Conservation (phyloP, 139 green algal species). For the Axilococcus clingmanii region DNA sequence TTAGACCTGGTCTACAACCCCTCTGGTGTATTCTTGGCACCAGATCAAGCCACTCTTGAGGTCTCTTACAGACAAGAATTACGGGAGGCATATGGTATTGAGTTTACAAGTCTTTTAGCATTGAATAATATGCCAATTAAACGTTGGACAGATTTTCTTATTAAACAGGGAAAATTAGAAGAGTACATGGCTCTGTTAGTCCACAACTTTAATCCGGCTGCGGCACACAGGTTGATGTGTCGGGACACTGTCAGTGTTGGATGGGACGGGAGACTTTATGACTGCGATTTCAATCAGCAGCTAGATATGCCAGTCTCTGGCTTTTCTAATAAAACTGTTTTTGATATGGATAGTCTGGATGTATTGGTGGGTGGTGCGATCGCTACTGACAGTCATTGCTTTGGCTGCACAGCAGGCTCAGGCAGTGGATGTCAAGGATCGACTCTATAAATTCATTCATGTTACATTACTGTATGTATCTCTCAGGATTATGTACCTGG, state of each 20-base stretch:
- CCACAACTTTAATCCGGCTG: constrained; percentile 73
- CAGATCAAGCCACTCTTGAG: constrained; percentile 35
- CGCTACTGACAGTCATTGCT: constrained; percentile 84
- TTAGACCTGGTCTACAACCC: constrained; percentile 98
- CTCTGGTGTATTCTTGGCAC: constrained; percentile 59
- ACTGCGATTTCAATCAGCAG: constrained; percentile 99
- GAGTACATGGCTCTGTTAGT: constrained; percentile 88
- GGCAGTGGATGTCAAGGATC: constrained; percentile 73
- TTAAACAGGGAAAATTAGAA: constrained; percentile 40
- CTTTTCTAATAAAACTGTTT: constrained; percentile 49
- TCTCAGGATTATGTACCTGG: constrained; percentile 17
- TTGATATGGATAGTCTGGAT: constrained; percentile 62
- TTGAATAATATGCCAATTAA: constrained; percentile 99
- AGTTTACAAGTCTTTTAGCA: constrained; percentile 77
- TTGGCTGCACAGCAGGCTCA: constrained; percentile 86
- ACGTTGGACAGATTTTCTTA: constrained; percentile 80
- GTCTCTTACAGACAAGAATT: constrained; percentile 46
- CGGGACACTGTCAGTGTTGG: constrained; percentile 71
- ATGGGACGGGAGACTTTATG: constrained; percentile 86
- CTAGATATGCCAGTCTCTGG: constrained; percentile 53
- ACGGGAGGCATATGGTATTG: constrained; percentile 59
- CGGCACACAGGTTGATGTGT: constrained; percentile 63
- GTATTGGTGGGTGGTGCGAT: constrained; percentile 63
- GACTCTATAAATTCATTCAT: constrained; percentile 3
- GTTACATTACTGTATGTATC: background rate